Percentiles rank a stretch among this genome's conserved stretches.
Conservation (phyloP, 345 rosid genomes). For the Syzygium jambos region DNA sequence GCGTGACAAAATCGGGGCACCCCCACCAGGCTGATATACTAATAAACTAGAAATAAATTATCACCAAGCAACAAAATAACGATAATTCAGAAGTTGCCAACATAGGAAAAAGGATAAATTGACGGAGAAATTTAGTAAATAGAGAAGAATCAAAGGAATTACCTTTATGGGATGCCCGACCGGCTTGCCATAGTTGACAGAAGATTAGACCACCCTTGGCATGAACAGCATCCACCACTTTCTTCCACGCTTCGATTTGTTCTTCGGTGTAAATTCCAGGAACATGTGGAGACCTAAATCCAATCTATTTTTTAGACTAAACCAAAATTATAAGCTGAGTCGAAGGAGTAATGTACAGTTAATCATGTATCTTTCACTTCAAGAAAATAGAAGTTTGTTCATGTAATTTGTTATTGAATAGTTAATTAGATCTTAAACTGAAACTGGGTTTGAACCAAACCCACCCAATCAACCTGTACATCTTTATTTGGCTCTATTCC, state of each 20-base stretch:
- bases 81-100: not conserved
- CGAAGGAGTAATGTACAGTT: not conserved
- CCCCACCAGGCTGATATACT: not conserved
- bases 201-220: conserved; percentile 16
- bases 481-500: not conserved
- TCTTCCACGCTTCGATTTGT: conserved; percentile 16
- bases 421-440: not conserved
- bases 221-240: conserved; percentile 18
- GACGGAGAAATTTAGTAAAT: not conserved
- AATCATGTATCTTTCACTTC: not conserved
- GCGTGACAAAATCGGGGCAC: not conserved
- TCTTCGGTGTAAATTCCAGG: conserved; percentile 15
- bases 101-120: not conserved
- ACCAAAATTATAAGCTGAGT: not conserved
- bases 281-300: not conserved
- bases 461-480: not conserved
- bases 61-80: not conserved
- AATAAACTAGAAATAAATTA: not conserved
- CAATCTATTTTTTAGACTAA: not conserved
- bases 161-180: conserved; percentile 11
- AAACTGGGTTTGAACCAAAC: not conserved
- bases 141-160: not conserved
- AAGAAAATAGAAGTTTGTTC: not conserved
- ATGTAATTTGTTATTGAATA: not conserved
- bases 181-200: conserved; percentile 15